Conservation (phyloP, 768 basidiomycete species). For the Trametes coccinea region DNA sequence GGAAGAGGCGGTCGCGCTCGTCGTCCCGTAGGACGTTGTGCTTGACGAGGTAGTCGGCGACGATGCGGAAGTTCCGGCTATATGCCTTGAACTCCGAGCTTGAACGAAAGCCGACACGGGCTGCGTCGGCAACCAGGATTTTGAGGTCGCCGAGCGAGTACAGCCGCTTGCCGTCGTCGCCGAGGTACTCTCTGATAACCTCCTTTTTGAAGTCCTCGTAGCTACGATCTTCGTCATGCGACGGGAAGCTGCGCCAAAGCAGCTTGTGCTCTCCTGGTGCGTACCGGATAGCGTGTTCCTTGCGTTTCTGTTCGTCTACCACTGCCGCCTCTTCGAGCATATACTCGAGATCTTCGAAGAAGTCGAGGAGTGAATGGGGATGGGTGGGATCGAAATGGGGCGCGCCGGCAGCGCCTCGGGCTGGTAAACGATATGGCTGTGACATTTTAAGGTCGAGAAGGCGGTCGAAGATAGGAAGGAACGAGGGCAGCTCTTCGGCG, state of each 20-base stretch:
- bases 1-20: constrained; percentile 28
- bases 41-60: constrained; percentile 24
- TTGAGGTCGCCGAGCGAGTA: constrained; percentile 29
- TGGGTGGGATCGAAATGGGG: constrained; percentile 8
- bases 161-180: too few relatives aligned
- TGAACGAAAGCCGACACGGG: neutral
- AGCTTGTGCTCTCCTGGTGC: neutral
- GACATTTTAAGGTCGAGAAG: neutral
- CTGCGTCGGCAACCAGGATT: constrained; percentile 22
- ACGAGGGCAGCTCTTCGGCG: neutral
- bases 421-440: constrained; percentile 4
- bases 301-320: too few relatives aligned
- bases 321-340: constrained; percentile 1
- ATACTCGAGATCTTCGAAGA: constrained; percentile 17
- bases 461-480: neutral
- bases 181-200: constrained; percentile 30
- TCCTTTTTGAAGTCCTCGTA: constrained; percentile 28
- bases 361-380: constrained; percentile 8
- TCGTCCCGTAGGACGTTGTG: constrained; percentile 20
- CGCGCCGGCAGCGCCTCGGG: constrained; percentile 8
- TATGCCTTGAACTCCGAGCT: constrained; percentile 14
- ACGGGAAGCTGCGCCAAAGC: neutral
- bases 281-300: constrained; percentile 9
- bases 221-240: neutral
- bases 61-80: constrained; percentile 24